Conservation (phyloP, 148 eudicot species). For the Rhododendron williamsianum region DNA sequence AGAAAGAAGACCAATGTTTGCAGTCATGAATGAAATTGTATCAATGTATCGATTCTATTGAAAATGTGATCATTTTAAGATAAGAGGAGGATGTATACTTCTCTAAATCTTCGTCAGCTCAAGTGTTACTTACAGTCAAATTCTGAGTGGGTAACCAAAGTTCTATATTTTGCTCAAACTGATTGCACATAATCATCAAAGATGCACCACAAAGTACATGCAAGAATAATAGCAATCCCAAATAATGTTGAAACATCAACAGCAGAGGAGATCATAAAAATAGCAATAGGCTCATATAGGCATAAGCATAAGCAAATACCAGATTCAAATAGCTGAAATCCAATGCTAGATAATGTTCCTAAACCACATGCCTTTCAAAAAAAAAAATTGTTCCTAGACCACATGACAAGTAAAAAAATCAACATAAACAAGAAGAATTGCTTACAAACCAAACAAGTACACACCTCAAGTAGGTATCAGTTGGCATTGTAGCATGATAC, state of each 20-base stretch:
- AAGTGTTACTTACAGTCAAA: not conserved
- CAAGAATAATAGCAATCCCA: not conserved
- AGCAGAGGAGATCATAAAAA: not conserved
- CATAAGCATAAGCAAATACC: not conserved
- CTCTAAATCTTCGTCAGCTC: not conserved
- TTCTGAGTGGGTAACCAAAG: not conserved
- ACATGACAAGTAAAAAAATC: not conserved
- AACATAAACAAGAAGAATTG: not conserved
- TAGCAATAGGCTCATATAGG: not conserved
- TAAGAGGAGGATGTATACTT: not conserved
- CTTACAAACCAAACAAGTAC: not conserved
- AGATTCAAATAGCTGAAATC: not conserved
- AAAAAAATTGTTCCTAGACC: not conserved
- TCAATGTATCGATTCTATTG: not conserved
- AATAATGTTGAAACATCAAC: not conserved
- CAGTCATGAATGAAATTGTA: not conserved
- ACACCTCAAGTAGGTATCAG: not conserved
- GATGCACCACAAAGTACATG: not conserved
- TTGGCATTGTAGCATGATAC: not conserved
- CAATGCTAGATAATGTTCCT: not conserved
- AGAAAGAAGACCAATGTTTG: not conserved
- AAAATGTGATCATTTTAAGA: not conserved
- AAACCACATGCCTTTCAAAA: no score
- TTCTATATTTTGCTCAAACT: not conserved
- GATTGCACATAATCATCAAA: not conserved